Percentiles rank a stretch among this genome's conserved stretches.
phyloP scores from a whole-genome alignment of 2,329 filamentous ascomycete genomes.

The Colletotrichum sp. region DNA sequence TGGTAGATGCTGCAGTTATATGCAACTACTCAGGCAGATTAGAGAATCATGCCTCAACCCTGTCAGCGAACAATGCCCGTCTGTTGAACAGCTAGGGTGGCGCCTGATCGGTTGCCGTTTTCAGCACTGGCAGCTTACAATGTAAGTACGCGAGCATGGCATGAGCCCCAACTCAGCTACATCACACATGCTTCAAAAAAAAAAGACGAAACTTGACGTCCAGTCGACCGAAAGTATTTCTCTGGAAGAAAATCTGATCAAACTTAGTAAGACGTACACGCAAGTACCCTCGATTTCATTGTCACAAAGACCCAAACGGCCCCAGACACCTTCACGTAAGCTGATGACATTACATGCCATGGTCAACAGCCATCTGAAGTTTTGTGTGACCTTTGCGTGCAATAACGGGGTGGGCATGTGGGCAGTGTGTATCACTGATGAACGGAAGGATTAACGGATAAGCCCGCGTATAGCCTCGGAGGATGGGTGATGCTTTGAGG shows the following conservation, averaged over 20 bases:
- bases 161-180: not conserved
- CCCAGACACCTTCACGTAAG: not conserved
- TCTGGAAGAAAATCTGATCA: not conserved
- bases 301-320: accelerated
- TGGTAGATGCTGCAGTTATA: accelerated
- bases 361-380: not conserved
- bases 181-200: accelerated
- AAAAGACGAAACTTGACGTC: not conserved
- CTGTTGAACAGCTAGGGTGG: not conserved
- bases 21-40: not conserved
- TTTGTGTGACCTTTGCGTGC: not conserved
- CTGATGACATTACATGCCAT: not conserved
- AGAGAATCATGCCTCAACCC: not conserved
- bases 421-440: not conserved
- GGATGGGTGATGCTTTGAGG: not conserved
- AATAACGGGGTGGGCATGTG: not conserved
- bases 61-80: too few relatives aligned
- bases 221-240: accelerated
- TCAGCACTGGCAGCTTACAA: not conserved
- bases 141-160: not conserved
- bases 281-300: not conserved
- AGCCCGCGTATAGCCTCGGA: not conserved
- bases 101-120: not conserved
- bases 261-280: accelerated
- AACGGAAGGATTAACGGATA: not conserved